Conservation (phyloP, 2,329 filamentous ascomycete species). For the Knufia petricola region DNA sequence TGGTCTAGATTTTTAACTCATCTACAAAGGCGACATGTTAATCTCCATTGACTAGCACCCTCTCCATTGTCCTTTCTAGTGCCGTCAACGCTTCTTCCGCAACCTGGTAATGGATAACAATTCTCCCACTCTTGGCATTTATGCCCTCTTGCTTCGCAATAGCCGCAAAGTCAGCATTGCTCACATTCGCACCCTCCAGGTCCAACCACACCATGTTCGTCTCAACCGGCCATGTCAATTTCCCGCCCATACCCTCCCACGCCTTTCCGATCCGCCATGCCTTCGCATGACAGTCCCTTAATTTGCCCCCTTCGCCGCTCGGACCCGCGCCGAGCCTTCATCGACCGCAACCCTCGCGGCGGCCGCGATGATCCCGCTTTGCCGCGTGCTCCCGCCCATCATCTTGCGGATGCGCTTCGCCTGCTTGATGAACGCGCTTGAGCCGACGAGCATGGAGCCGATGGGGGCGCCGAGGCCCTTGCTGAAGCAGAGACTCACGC, state of each 20-base stretch:
- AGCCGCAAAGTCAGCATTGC: conserved; percentile 43
- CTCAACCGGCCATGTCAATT: conserved; percentile 58
- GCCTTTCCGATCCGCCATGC: conserved; percentile 54
- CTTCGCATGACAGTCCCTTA: conserved; percentile 51
- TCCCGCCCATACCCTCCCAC: conserved; percentile 63
- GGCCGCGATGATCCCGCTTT: conserved; percentile 65
- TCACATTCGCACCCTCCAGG: conserved; percentile 50
- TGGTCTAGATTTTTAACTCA: neutral
- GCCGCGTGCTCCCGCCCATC: conserved; percentile 68
- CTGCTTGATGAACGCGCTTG: conserved; percentile 50
- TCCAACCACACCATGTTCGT: conserved; percentile 94
- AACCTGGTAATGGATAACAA: conserved; percentile 61
- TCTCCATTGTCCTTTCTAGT: conserved; percentile 26
- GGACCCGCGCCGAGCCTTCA: conserved; percentile 57
- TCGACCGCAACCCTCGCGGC: conserved; percentile 68
- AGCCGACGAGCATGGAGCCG: conserved; percentile 62
- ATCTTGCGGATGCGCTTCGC: conserved; percentile 70
- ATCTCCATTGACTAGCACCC: conserved; percentile 10
- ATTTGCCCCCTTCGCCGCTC: conserved; percentile 50
- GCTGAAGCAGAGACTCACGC: conserved; percentile 66
- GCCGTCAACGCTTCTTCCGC: conserved; percentile 28
- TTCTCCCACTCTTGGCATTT: conserved; percentile 45
- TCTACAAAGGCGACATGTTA: neutral
- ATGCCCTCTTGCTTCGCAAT: conserved; percentile 50
- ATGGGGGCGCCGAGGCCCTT: conserved; percentile 77